Base-by-base conservation (phyloP, 306 rosid species). In the Parietaria judaica region DNA sequence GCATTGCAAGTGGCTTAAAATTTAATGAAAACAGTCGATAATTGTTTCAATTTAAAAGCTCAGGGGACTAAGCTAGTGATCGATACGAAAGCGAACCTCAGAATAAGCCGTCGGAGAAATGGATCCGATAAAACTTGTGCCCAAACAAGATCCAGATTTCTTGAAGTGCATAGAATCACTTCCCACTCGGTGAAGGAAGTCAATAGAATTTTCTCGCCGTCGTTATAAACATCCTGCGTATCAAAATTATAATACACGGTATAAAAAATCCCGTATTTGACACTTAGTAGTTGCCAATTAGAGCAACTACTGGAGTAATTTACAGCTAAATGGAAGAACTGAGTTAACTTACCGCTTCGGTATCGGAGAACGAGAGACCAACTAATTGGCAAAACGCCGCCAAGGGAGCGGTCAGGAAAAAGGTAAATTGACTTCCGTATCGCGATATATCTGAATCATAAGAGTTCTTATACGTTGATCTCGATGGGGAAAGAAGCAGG, bases 341-440 rank as follows among this genome's bases (percentile, higher is more conserved):
- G 31, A 3, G 53, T 50, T 61, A 58, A 78, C 97, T 86, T 78
- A 94, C 99, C 3, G 71, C 63, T 56, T 84, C 87, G 41, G 65
- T 51, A 63, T 79, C 84, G 16, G 54, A 65, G 56, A 80, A 69
- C 56, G 69, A 41, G 60, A 84, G 70, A 66, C 89, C 95, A 74
- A 94, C 72, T 84, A 94, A 82, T 76, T 94, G 87, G 70, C 90
- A 81, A 82, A 88, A 88, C 65, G 99, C 97, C 49, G 94, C 74
- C 58, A 88, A 70, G 48, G 99, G 97, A 72, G 90, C 82, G 71
- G 91, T 94, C 85, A 94, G 79, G 88, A 94, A 94, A 76, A 84
- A 79, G 45, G 99, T 94, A 68, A 94, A 94, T 60, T 94, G 99
- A 72, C 94, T 84, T 81, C 97, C 99, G 46, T 72, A 82, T 70